Evolutionary conservation across 2,329 filamentous ascomycete species (phyloP), one percentile per base, ranked within the genome.

Genomic region (Hypoxylon sp.): DNA sequence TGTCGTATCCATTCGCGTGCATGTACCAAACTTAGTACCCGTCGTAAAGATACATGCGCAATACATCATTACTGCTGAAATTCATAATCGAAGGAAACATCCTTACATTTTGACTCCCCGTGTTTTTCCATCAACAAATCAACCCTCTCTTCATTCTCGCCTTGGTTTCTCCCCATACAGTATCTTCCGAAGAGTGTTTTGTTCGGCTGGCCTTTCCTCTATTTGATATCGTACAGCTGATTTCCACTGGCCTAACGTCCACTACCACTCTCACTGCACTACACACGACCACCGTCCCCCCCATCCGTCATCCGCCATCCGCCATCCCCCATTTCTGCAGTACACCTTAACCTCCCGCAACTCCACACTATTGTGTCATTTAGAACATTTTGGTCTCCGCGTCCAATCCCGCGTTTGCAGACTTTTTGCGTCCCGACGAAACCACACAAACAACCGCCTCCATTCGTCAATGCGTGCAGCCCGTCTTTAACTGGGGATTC

Each of bases 281-380:
- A 19, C 19, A 15, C 17, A n/a, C 32, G n/a, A 44, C 37, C 37
- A 29, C 19, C 19, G 10, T 51, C 1, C 46, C 42, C 32, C 48
- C 24, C 24, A 27, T 27, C 24, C 24, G 24, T 27, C 47, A 19
- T 48, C 47, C 39, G 32, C 32, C 19, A 10, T 21, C 35, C 58
- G 50, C 48, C 24, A 21, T 50, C 46, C 32, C 31, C 46, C n/a
- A 51, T 67, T 60, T 24, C 68, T 70, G 65, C 65, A 69, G 65
- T 71, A 68, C 68, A 66, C 68, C 62, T 67, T 67, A 47, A 59
- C 52, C 56, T 67, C 60, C 62, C 70, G 47, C 53, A 67, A 68
- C 68, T 68, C 58, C 68, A 70, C 70, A 69, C 31, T 67, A 75
- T 75, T 74, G 74, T 75, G 73, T 70, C 71, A 75, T 75, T 61